Conservation (phyloP, 2,329 filamentous ascomycete genomes). For the Thermothelomyces thermophilus region DNA sequence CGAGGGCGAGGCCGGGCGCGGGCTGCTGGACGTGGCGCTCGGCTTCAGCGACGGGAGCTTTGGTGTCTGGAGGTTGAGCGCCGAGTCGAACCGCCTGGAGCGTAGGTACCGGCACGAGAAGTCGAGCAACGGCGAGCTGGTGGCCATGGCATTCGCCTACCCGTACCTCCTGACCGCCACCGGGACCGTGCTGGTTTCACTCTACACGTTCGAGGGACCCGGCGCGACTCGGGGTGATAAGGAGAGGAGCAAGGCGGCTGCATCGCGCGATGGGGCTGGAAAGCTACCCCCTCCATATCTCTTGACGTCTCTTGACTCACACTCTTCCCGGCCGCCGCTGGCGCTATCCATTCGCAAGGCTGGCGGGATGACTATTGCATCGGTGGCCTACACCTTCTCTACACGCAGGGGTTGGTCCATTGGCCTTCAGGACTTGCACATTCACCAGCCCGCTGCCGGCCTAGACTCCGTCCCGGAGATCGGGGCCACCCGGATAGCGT, state of each 20-base stretch:
- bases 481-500: conserved; percentile 36
- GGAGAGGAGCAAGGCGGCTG: background rate
- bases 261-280: background rate
- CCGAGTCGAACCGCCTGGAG: conserved; percentile 37
- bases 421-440: conserved; percentile 81
- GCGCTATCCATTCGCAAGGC: conserved; percentile 75
- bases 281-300: conserved; percentile 44
- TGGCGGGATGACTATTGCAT: conserved; percentile 60
- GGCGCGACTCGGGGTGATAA: conserved; percentile 11
- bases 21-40: conserved; percentile 53
- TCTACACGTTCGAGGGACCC: conserved; percentile 59
- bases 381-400: conserved; percentile 79
- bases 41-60: conserved; percentile 70
- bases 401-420: conserved; percentile 78
- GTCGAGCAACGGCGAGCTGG: conserved; percentile 59
- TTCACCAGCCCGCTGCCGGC: conserved; percentile 34
- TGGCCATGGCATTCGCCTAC: conserved; percentile 62
- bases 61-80: conserved; percentile 58
- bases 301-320: conserved; percentile 72
- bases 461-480: conserved; percentile 28
- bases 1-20: conserved; percentile 37
- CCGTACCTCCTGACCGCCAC: conserved; percentile 79
- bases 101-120: conserved; percentile 52
- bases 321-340: conserved; percentile 69
- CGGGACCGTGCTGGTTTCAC: conserved; percentile 61